These are phyloP conservation scores for Grifola frondosa DNA, from an alignment of 1,284 basidiomycete genomes.

Conservation along the genomic window DNA sequence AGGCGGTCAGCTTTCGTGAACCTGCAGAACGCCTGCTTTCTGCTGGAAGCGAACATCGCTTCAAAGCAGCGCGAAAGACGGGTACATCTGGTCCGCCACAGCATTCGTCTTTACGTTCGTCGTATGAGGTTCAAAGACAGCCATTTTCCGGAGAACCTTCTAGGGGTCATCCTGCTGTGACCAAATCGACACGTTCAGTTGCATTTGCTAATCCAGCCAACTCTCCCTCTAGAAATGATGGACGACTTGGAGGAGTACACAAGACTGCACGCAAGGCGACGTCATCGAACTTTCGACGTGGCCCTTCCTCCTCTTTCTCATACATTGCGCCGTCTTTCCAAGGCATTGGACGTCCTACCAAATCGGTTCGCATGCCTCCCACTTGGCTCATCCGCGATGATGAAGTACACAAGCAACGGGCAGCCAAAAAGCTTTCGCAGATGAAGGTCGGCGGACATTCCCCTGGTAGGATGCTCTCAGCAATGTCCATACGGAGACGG, in stretches of 20 bases:
- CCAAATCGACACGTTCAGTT: background rate
- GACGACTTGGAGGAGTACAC: too few species aligned
- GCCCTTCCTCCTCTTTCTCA: conserved; percentile 14
- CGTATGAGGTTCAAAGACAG: too few species aligned
- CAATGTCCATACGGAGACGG: too few species aligned
- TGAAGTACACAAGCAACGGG: too few species aligned
- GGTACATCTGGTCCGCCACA: background rate
- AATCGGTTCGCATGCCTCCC: too few species aligned
- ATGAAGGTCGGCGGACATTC: conserved; percentile 1
- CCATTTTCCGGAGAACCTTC: too few species aligned
- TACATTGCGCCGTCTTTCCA: conserved; percentile 16
- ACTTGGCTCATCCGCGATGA: too few species aligned
- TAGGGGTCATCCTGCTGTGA: background rate
- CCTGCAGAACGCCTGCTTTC: too few species aligned
- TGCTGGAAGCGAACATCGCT: too few species aligned
- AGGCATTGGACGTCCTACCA: background rate
- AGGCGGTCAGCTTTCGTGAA: too few species aligned
- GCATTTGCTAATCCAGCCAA: background rate
- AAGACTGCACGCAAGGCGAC: conserved; percentile 2
- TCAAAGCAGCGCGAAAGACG: too few species aligned
- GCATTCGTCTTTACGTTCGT: background rate
- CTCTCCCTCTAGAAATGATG: background rate
- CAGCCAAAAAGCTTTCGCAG: too few species aligned
- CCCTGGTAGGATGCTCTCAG: background rate
- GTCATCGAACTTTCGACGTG: background rate